Evolutionary conservation across 768 basidiomycete genomes (phyloP).

Genomic region (Tricholoma matsutake): DNA sequence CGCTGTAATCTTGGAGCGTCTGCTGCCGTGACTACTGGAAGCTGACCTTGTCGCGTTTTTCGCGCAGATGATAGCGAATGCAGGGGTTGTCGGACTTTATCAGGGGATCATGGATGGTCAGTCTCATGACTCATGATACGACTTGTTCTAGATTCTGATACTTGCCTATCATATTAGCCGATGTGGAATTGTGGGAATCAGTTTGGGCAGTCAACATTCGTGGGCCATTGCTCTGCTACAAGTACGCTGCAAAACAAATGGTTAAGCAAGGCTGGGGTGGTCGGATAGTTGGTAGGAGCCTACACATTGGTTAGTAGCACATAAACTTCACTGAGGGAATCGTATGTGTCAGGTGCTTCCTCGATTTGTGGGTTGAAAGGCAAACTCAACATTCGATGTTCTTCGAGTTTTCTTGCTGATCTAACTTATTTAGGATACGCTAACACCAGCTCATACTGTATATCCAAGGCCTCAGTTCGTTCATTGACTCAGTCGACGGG

Average conservation of each 20-base stretch:
- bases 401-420: neutral
- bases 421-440: neutral
- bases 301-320: too few relatives aligned
- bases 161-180: conserved; percentile 1
- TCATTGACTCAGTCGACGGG: conserved; percentile 4
- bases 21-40: neutral
- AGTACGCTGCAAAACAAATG: conserved; percentile 13
- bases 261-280: conserved; percentile 10
- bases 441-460: conserved; percentile 35
- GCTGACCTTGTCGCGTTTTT: neutral
- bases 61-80: conserved; percentile 45
- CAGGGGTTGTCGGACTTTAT: conserved; percentile 26
- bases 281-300: conserved; percentile 11
- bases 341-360: conserved; percentile 1
- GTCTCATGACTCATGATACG: conserved; percentile 3
- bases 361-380: conserved; percentile 5
- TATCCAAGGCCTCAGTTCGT: conserved; percentile 35
- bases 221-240: conserved; percentile 10
- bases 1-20: neutral
- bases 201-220: conserved; percentile 3
- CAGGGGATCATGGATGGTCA: conserved; percentile 18
- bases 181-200: conserved; percentile 9
- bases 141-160: too few relatives aligned
- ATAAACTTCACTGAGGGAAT: neutral
- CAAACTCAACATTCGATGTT: neutral